Percentiles rank a stretch among this genome's conserved stretches.
phyloP scores from a whole-genome alignment of 805 yeast species.

The Saccharomycopsis malanga region DNA sequence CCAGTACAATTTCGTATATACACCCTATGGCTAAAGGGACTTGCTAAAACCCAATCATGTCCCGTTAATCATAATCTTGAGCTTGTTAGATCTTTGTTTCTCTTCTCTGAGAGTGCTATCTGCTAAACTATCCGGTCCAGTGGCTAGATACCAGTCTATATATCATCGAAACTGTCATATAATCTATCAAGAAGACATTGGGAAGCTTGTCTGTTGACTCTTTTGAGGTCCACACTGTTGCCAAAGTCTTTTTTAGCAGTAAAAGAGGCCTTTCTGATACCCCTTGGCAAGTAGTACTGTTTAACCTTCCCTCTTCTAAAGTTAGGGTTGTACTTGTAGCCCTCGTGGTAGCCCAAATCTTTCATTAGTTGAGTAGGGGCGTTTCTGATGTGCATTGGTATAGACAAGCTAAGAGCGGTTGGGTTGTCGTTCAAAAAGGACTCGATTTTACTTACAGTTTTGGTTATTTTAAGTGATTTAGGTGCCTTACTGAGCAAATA shows the following conservation, averaged over 20 bases:
- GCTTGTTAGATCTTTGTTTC: too few species aligned
- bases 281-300: constrained; percentile 73
- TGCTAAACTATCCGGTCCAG: too few species aligned
- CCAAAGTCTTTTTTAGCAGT: constrained; percentile 34
- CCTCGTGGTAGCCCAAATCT: constrained; percentile 76
- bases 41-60: too few species aligned
- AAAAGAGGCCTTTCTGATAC: constrained; percentile 41
- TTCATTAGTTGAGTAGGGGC: constrained; percentile 93
- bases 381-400: constrained; percentile 78
- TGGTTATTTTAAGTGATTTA: constrained; percentile 65
- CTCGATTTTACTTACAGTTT: constrained; percentile 34
- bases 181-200: too few species aligned
- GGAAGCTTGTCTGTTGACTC: neutral
- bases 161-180: too few species aligned
- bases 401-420: constrained; percentile 22
- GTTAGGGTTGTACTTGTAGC: constrained; percentile 85
- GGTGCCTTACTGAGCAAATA: constrained; percentile 78
- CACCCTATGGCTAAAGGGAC: too few species aligned
- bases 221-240: neutral
- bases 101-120: too few species aligned
- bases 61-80: too few species aligned
- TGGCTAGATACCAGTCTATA: too few species aligned
- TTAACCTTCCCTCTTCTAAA: constrained; percentile 62
- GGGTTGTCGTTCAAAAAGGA: constrained; percentile 24
- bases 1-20: too few species aligned